These are phyloP conservation scores for Ophiostoma angusticollis DNA, from an alignment of 2,329 filamentous ascomycete genomes.

Conservation along the genomic window DNA sequence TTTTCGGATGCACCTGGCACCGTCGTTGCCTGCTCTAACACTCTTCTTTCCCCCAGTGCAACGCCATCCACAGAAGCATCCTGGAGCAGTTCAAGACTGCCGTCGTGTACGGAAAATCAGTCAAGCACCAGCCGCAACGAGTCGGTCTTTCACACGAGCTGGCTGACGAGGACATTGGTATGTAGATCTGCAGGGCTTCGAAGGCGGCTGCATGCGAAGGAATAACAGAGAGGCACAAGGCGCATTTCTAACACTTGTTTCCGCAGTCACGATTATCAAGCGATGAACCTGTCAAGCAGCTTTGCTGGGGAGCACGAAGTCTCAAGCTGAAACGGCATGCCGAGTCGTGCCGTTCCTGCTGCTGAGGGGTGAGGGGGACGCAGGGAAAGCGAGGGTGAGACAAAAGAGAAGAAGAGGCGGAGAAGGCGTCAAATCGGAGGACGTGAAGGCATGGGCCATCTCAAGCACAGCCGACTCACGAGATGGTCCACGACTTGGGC, in stretches of 20 bases:
- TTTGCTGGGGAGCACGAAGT: not conserved
- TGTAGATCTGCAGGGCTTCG: slow-evolving; percentile 23
- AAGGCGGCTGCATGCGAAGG: not conserved
- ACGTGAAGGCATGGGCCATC: too few relatives aligned
- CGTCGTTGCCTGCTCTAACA: too few relatives aligned
- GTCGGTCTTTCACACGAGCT: slow-evolving; percentile 86
- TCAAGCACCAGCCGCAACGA: slow-evolving; percentile 96
- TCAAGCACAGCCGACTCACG: too few relatives aligned
- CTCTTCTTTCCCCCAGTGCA: slow-evolving; percentile 72
- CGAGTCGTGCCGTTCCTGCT: too few relatives aligned
- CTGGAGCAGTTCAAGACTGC: slow-evolving; percentile 91
- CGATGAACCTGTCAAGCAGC: slow-evolving; percentile 28
- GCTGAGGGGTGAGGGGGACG: too few relatives aligned
- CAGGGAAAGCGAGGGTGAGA: too few relatives aligned
- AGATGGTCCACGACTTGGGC: too few relatives aligned
- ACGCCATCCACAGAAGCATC: slow-evolving; percentile 92
- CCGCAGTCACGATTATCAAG: slow-evolving; percentile 54
- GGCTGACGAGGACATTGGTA: slow-evolving; percentile 93
- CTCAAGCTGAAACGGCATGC: too few relatives aligned
- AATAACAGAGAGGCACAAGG: too few relatives aligned
- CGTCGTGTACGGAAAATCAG: slow-evolving; percentile 92
- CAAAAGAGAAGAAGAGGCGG: too few relatives aligned
- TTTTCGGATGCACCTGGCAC: too few relatives aligned
- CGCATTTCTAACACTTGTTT: slow-evolving; percentile 17
- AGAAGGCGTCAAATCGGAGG: too few relatives aligned